Evolutionary conservation across 495 filamentous ascomycete species (phyloP), one percentile per base, ranked within the genome.

Genomic region (Aspergillus asperescens): DNA sequence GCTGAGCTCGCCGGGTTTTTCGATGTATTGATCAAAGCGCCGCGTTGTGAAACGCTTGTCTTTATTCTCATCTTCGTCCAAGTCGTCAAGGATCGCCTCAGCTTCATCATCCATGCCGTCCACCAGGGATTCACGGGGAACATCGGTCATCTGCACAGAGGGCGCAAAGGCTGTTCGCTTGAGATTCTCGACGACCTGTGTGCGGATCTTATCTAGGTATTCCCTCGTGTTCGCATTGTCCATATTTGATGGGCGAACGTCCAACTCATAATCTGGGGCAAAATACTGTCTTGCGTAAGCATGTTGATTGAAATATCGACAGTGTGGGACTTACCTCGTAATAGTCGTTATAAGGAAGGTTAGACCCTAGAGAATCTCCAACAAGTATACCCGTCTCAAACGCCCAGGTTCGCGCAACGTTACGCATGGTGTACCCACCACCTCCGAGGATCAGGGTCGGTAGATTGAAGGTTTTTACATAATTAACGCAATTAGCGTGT

Each of bases 371-470:
- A 43, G 84, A 78, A 22, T 89, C 80, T 27, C 87, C 88, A 13
- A 97, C 89, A 16, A 97, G 81, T 25, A 88, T 77, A 53, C 94
- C 94, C 5, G 93, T 97, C 67, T 99, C 93, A 64, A 83, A 97
- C 5, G 93, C 91, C 93, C 93, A 99, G 5, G 93, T 96, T 50
- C 94, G 85, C 18, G 92, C 88, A 24, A 99, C 93, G 55, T 99
- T 99, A 23, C 93, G 83, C 93, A 99, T 99, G 7, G 94, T 99
- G 67, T 99, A 99, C 18, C 93, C 93, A 60, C 93, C 93, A 29
- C 93, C 93, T 29, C 93, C 93, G 9, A 99, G 78, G 7, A 99
- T 88, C 43, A 99, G 75, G 9, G 90, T 92, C 0, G 94, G 93
- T 44, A 95, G 75, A 50, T 86, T 84, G 73, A 96, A 99, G 62